phyloP scores from a whole-genome alignment of 1,139 yeast species.

The Taphrina populina region DNA sequence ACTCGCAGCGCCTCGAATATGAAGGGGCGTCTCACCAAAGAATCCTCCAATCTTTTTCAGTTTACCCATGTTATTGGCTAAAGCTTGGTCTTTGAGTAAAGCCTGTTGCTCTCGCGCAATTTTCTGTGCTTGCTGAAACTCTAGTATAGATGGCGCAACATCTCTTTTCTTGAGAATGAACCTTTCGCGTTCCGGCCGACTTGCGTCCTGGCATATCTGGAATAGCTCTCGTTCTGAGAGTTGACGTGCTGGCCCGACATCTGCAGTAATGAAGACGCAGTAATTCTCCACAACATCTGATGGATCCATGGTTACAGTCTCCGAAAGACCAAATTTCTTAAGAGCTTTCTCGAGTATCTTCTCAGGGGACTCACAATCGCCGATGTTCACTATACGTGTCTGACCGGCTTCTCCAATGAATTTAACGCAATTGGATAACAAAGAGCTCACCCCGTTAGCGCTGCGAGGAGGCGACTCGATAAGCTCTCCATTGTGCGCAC shows the following conservation, averaged over 20 bases:
- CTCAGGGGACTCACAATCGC: slow-evolving; percentile 78
- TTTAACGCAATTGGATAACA: slow-evolving; percentile 53
- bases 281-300: slow-evolving; percentile 16
- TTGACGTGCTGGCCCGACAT: slow-evolving; percentile 51
- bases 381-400: slow-evolving; percentile 67
- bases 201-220: slow-evolving; percentile 75
- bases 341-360: slow-evolving; percentile 72
- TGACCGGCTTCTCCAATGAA: slow-evolving; percentile 64
- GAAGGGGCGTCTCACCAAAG: slow-evolving; percentile 36
- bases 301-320: slow-evolving; percentile 20
- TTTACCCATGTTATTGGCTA: slow-evolving; percentile 34
- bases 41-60: slow-evolving; percentile 34
- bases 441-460: slow-evolving; percentile 17
- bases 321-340: slow-evolving; percentile 50
- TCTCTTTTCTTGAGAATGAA: slow-evolving; percentile 66
- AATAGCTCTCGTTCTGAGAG: slow-evolving; percentile 78
- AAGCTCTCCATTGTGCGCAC: neutral
- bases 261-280: slow-evolving; percentile 40
- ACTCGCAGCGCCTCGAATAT: slow-evolving; percentile 5
- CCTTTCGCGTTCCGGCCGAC: slow-evolving; percentile 68
- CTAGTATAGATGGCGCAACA: slow-evolving; percentile 65
- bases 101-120: slow-evolving; percentile 40
- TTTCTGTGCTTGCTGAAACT: slow-evolving; percentile 62
- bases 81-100: slow-evolving; percentile 21
- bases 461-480: slow-evolving; percentile 28